Base-by-base conservation (phyloP, 1,284 basidiomycete species). In the Vanrija sp. region DNA sequence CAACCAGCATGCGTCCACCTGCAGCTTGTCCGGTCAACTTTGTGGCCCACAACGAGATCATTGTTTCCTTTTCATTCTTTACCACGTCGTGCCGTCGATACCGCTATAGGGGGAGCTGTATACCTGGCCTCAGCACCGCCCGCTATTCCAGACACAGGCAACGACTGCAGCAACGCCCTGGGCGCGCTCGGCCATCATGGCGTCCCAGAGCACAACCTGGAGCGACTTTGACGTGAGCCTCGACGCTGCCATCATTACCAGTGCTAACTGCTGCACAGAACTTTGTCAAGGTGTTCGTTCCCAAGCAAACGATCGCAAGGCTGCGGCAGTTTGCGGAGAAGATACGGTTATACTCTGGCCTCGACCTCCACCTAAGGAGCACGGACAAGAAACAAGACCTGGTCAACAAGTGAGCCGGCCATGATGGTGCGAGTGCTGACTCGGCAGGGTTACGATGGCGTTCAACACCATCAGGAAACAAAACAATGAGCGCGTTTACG, bases 371-470 rank as follows among this genome's bases (percentile, higher is more conserved):
- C 26, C 39, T 71, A 2, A 55, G 63, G 39, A 69, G 63, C 23
- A 49, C 48, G 23, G 71, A 72, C 23, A 59, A 62, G 43, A 76
- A 75, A 55, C 61, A 61, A 5, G 67, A 71, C 18, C 50, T 74
- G 3, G 60, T 73, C 6, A 54, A 59, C 21, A 73, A 71, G 69
- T 73, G 49, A 51, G 68, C 58, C n/a, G 48, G 26, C 14, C 50
- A 15, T 26, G 25, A 19, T 19, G 7, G 39, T 43, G 28, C 16
- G 3, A 38, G 34, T 12, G 16, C 25, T 42, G 10, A 19, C 21
- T 5, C 15, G 16, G 15, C 42, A 69, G 67, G 38, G 43, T 69
- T 15, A 50, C 57, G 46, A 48, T 55, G 14, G 66, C 58, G 7
- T 68, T 72, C 51, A 38, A 55, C 14, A 57, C 50, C 0, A 59